Base-by-base conservation (phyloP, 2,329 filamentous ascomycete genomes). In the Penicillium sumatraense region DNA sequence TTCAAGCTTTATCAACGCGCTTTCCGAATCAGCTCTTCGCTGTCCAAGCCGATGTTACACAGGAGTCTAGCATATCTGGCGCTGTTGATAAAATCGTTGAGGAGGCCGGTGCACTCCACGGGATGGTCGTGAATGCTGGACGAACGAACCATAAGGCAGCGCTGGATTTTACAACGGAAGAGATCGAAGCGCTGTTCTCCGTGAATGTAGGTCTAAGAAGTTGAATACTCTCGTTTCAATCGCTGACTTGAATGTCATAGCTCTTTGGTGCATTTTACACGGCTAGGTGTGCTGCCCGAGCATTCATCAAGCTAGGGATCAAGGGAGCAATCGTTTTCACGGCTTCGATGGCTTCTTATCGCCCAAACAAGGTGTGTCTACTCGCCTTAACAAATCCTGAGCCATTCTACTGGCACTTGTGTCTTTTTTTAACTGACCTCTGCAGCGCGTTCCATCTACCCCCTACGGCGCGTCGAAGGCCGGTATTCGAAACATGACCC, bases 101-200 rank as follows among this genome's bases (percentile, higher is more conserved):
- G 9, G 72, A 80, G 48, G 71, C 70, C 0, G 80, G 79, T 4
- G 74, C 69, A 3, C 58, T 82, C 7, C 76, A 82, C 53, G 80
- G 80, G 11, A 79, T 83, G 70, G 78, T 82, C 2, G 76, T 74
- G 21, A 82, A 83, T 55, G 80, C 80, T 0, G 80, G 80, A 13
- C 68, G 76, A 13, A 83, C 80, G 11, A 80, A 82, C 60, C 81
- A 83, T 59, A 81, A 82, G 62, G 66, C 80, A 2, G 80, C 80
- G 0, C 66, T 82, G 5, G 79, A 83, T 21, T 83, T 80, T 46
- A 80, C 76, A 1, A 75, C 71, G 0, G 78, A 79, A 51, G 78
- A 81, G 53, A 76, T 81, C 33, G 72, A 79, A 54, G 66, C 70
- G 10, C 58, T 81, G 3, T 81, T 76, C 59, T 70, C 69, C 31